phyloP scores from a whole-genome alignment of 805 yeast species.

The Candida wancherniae region DNA sequence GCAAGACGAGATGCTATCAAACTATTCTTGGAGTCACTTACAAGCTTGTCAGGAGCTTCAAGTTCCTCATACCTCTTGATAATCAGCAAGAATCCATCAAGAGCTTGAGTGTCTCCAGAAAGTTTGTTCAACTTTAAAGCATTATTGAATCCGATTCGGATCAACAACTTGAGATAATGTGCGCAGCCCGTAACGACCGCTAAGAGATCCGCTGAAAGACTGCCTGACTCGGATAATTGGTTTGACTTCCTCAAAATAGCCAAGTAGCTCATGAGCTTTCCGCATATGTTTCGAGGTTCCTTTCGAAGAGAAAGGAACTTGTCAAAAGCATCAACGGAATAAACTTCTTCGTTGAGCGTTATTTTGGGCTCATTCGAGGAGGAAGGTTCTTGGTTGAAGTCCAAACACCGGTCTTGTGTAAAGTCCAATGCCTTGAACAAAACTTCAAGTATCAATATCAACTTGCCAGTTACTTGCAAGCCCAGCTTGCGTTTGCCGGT shows the following conservation, averaged over 20 bases:
- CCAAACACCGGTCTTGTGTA: conserved; percentile 25
- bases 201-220: conserved; percentile 61
- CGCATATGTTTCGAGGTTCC: conserved; percentile 83
- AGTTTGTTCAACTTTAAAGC: conserved; percentile 65
- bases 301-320: conserved; percentile 37
- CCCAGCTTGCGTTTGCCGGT: conserved; percentile 67
- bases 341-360: conserved; percentile 20
- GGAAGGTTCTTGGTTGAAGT: conserved; percentile 14
- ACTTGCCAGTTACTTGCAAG: conserved; percentile 59
- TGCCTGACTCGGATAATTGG: conserved; percentile 33
- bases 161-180: conserved; percentile 81
- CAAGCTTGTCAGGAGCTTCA: conserved; percentile 9
- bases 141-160: conserved; percentile 72
- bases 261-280: conserved; percentile 84
- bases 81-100: conserved; percentile 57
- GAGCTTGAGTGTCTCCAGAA: conserved; percentile 53
- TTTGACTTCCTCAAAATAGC: conserved; percentile 68
- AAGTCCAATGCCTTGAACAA: conserved; percentile 72
- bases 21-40: conserved; percentile 8
- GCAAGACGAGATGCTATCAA: conserved; percentile 25
- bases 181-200: conserved; percentile 87
- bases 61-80: conserved; percentile 33
- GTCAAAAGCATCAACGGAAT: conserved; percentile 18
- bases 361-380: conserved; percentile 12
- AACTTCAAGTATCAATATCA: conserved; percentile 70